These are phyloP conservation scores for Phaeotremella skinneri DNA, from an alignment of 768 basidiomycete genomes.

Conservation along the genomic window DNA sequence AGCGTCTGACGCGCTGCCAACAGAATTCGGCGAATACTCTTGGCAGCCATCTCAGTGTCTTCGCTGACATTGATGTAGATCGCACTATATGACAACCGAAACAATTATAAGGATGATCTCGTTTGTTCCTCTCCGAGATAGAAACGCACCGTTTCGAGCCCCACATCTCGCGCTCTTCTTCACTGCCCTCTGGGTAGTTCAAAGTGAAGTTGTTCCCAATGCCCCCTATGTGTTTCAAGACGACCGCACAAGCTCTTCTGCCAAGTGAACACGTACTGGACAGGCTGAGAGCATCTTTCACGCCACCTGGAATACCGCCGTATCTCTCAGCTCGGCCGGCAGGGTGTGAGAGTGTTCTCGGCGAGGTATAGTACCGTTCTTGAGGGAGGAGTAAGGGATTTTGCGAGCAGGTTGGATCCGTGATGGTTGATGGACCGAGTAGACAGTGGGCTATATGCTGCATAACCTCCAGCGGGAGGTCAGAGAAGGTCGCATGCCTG, in stretches of 20 bases:
- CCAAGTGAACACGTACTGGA: conserved; percentile 9
- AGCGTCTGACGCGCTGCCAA: not conserved
- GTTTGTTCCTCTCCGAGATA: not conserved
- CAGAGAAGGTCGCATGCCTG: too few relatives aligned
- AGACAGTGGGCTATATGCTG: not conserved
- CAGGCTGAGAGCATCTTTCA: conserved; percentile 11
- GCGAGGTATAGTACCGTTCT: not conserved
- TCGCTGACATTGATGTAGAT: conserved; percentile 12
- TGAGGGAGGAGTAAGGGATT: not conserved
- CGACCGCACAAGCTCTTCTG: not conserved
- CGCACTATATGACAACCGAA: not conserved
- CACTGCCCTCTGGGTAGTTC: not conserved
- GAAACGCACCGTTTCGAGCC: not conserved
- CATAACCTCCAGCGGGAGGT: not conserved
- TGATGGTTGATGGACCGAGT: not conserved
- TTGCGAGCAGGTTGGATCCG: too few relatives aligned
- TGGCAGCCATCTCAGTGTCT: not conserved
- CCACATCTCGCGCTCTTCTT: not conserved
- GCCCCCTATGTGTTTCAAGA: conserved; percentile 8
- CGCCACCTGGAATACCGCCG: conserved; percentile 9
- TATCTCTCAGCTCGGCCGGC: conserved; percentile 2
- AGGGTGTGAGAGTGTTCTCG: not conserved
- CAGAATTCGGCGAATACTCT: not conserved
- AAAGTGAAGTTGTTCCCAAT: not conserved
- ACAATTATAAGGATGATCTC: not conserved